phyloP scores from a whole-genome alignment of 2,329 filamentous ascomycete genomes.

The Talaromyces albobiverticillius region DNA sequence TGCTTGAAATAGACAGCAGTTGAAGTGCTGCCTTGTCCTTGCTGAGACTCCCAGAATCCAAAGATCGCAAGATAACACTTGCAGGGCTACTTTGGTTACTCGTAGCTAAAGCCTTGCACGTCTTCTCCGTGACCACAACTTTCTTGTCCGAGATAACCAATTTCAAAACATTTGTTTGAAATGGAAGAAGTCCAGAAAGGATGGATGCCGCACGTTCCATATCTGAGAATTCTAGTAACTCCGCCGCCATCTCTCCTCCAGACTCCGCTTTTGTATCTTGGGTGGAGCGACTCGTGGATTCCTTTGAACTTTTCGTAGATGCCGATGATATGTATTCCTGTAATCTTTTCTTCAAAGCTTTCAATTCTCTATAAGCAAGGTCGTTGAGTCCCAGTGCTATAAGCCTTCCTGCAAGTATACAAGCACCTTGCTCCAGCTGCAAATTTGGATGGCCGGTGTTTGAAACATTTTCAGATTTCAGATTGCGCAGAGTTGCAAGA shows the following conservation, averaged over 20 bases:
- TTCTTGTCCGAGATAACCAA: conserved; percentile 35
- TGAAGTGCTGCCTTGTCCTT: conserved; percentile 42
- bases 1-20: conserved; percentile 44
- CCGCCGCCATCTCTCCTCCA: conserved; percentile 37
- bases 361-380: conserved; percentile 40
- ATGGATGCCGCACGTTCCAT: conserved; percentile 25
- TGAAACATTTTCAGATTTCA: conserved; percentile 30
- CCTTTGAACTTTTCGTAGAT: conserved; percentile 13
- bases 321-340: conserved; percentile 24
- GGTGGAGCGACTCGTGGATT: conserved; percentile 14
- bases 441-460: conserved; percentile 28
- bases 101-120: conserved; percentile 29
- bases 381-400: conserved; percentile 40
- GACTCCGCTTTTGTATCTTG: conserved; percentile 20
- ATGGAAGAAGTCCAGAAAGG: conserved; percentile 34
- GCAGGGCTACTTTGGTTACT: conserved; percentile 37
- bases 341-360: conserved; percentile 36
- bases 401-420: conserved; percentile 40
- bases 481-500: conserved; percentile 34
- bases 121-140: conserved; percentile 29
- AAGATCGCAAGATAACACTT: conserved; percentile 36
- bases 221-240: conserved; percentile 35
- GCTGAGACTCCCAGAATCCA: conserved; percentile 32
- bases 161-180: conserved; percentile 40
- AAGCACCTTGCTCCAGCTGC: conserved; percentile 43